phyloP scores from a whole-genome alignment of 192 early-diverging fungal genomes.

The Chytriomyces confervae region DNA sequence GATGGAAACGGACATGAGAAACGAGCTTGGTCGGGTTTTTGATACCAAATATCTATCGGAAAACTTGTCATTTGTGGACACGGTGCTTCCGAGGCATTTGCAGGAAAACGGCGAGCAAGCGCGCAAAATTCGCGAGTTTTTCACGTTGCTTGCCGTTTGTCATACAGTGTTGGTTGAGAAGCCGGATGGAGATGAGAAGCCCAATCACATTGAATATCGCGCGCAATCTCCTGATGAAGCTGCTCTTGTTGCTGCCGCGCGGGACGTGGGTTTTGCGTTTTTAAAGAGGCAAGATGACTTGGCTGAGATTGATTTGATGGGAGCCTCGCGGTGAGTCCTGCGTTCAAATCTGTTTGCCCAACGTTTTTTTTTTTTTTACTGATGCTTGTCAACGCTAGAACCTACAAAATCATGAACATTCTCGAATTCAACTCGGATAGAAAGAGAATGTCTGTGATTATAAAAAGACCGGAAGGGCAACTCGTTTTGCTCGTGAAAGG shows the following conservation, averaged over 20 bases:
- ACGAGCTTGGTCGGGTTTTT: conserved; percentile 69
- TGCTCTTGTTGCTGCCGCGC: conserved; percentile 87
- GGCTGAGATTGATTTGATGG: conserved; percentile 77
- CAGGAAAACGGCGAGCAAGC: conserved; percentile 57
- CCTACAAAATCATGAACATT: conserved; percentile 83
- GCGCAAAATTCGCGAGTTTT: conserved; percentile 79
- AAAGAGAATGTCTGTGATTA: conserved; percentile 93
- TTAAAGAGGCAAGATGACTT: conserved; percentile 74
- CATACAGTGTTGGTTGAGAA: conserved; percentile 93
- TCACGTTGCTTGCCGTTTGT: conserved; percentile 86
- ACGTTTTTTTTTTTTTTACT: background rate
- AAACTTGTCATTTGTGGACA: conserved; percentile 85
- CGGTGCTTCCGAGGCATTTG: conserved; percentile 76
- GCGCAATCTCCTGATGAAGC: conserved; percentile 97
- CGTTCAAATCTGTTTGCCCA: background rate
- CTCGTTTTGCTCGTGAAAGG: conserved; percentile 91
- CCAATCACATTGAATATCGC: conserved; percentile 79
- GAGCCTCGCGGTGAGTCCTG: conserved; percentile 51
- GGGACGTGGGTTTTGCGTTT: conserved; percentile 88
- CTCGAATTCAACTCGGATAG: conserved; percentile 96
- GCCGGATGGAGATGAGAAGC: conserved; percentile 27
- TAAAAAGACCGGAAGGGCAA: conserved; percentile 76
- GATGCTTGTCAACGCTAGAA: conserved; percentile 20
- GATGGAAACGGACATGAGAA: conserved; percentile 48
- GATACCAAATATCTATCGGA: conserved; percentile 57